Conservation (phyloP, 2,329 filamentous ascomycete genomes). For the Periconia sp. region DNA sequence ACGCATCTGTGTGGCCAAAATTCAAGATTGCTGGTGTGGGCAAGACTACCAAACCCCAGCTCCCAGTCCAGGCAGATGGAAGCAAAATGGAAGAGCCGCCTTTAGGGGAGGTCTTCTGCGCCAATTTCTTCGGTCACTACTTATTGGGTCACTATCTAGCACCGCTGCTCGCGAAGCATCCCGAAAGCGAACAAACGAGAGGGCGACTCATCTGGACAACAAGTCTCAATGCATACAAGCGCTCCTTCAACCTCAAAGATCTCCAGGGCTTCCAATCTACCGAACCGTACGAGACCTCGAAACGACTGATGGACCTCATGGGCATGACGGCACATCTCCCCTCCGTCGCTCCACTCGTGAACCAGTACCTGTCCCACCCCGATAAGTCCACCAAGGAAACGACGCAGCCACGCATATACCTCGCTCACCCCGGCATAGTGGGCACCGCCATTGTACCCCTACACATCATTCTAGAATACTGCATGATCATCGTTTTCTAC, state of each 20-base stretch:
- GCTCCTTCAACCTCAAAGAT: constrained; percentile 66
- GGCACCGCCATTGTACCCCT: constrained; percentile 80
- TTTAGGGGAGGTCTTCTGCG: constrained; percentile 81
- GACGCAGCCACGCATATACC: constrained; percentile 65
- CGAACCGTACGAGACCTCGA: constrained; percentile 80
- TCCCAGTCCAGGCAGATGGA: constrained; percentile 28
- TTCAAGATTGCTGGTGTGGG: constrained; percentile 70
- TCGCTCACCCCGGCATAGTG: constrained; percentile 85
- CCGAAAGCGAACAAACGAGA: constrained; percentile 36
- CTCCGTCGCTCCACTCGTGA: constrained; percentile 54
- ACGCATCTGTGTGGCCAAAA: constrained; percentile 73
- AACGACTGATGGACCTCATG: constrained; percentile 83
- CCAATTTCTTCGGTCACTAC: constrained; percentile 96
- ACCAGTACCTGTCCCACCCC: constrained; percentile 24
- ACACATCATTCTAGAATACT: constrained; percentile 66
- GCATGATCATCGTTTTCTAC: constrained; percentile 69
- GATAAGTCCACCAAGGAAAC: constrained; percentile 13
- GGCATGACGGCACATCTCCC: constrained; percentile 72
- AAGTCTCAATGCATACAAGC: constrained; percentile 70
- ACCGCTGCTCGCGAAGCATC: constrained; percentile 65
- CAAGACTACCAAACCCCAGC: constrained; percentile 57
- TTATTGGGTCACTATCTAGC: constrained; percentile 79
- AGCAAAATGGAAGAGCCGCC: constrained; percentile 52
- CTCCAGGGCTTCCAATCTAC: constrained; percentile 69
- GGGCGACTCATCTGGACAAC: constrained; percentile 85